Conservation (phyloP, 805 yeast genomes). For the Candida railenensis region DNA sequence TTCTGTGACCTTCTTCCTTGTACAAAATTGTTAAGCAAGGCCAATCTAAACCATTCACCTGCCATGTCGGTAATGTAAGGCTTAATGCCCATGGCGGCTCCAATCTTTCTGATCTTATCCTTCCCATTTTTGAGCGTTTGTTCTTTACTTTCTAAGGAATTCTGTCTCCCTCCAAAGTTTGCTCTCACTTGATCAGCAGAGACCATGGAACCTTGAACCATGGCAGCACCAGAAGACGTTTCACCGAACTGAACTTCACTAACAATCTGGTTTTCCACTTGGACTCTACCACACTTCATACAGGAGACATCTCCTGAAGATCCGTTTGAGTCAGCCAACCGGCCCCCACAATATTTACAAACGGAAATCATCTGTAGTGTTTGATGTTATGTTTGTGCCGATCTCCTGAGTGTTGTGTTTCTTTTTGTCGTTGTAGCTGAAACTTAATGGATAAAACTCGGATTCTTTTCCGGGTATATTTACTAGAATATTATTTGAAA, state of each 20-base stretch:
- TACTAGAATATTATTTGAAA: too few relatives aligned
- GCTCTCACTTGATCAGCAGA: conserved; percentile 84
- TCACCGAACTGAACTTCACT: conserved; percentile 95
- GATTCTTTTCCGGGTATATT: too few relatives aligned
- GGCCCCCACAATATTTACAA: conserved; percentile 3
- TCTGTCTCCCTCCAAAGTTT: conserved; percentile 62
- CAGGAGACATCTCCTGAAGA: conserved; percentile 77
- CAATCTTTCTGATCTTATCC: conserved; percentile 74
- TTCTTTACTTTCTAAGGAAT: conserved; percentile 80
- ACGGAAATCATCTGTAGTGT: neutral
- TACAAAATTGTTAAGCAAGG: conserved; percentile 84
- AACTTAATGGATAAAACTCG: neutral
- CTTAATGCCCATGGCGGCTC: conserved; percentile 74
- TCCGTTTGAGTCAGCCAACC: conserved; percentile 4
- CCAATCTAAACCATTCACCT: conserved; percentile 83
- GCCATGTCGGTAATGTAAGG: conserved; percentile 87
- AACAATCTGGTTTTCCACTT: conserved; percentile 91
- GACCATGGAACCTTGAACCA: conserved; percentile 92
- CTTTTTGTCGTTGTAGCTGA: too few relatives aligned
- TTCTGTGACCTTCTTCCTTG: conserved; percentile 97
- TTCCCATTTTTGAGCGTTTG: conserved; percentile 86
- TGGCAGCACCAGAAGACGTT: conserved; percentile 88
- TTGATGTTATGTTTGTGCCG: too few relatives aligned
- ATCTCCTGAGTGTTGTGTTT: too few relatives aligned
- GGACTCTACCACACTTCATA: conserved; percentile 78